Evolutionary conservation across 352 stramenopile genomes (phyloP).

Genomic region (Achlya hypogyna): DNA sequence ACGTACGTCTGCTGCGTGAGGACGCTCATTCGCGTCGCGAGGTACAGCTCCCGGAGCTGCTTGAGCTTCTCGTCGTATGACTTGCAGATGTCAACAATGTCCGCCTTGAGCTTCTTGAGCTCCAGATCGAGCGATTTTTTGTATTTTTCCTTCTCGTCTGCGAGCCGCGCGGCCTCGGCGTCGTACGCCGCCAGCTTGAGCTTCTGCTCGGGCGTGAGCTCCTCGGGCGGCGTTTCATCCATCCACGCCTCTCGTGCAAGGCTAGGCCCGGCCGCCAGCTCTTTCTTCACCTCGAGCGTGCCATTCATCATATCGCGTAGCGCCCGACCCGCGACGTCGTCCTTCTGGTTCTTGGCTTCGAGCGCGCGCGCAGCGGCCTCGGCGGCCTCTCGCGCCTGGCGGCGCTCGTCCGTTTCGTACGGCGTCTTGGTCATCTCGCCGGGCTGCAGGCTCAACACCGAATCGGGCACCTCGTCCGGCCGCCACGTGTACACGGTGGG

Average conservation of each 20-base stretch:
- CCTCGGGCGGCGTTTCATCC: constrained; percentile 55
- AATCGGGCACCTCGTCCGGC: constrained; percentile 50
- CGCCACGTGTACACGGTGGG: constrained; percentile 26
- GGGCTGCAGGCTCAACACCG: constrained; percentile 48
- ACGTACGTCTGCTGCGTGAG: constrained; percentile 68
- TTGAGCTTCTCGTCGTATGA: constrained; percentile 82
- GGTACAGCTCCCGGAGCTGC: constrained; percentile 45
- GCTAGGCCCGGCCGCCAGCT: constrained; percentile 47
- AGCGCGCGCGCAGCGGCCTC: constrained; percentile 28
- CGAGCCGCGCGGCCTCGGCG: constrained; percentile 48
- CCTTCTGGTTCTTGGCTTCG: constrained; percentile 52
- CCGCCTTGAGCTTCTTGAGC: constrained; percentile 70
- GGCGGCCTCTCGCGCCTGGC: constrained; percentile 40
- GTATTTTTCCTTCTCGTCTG: constrained; percentile 87
- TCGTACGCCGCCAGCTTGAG: constrained; percentile 67
- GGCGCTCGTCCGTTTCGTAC: constrained; percentile 70
- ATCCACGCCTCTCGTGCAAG: constrained; percentile 84
- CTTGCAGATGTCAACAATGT: constrained; percentile 75
- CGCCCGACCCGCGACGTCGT: constrained; percentile 72
- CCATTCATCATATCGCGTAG: constrained; percentile 91
- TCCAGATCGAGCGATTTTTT: constrained; percentile 84
- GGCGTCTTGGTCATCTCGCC: constrained; percentile 80
- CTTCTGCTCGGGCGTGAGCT: constrained; percentile 75
- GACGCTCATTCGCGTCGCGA: constrained; percentile 35
- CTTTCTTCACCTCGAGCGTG: constrained; percentile 86